Base-by-base conservation (phyloP, 2,329 filamentous ascomycete species). In the Colletotrichum noveboracense region DNA sequence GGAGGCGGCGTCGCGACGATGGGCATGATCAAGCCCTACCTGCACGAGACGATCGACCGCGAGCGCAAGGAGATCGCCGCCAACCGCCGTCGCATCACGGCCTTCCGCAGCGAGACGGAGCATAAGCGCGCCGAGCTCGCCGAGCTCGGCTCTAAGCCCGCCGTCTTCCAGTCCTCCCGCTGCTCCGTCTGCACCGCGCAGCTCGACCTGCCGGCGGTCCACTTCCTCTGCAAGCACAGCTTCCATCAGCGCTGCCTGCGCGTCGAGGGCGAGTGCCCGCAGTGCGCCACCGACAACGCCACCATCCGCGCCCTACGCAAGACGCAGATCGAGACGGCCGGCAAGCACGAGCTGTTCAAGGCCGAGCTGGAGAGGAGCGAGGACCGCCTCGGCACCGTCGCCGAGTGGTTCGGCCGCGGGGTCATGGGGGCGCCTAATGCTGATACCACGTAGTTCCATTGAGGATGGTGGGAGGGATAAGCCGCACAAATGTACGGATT, bases 201-300 rank as follows among this genome's bases (percentile, higher is more conserved):
- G 30, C 89, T 98, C 21, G 96, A 98, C 78, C 88, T 98, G 14
- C 97, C 97, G 0, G 95, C 93, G 0, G 96, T 99, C 64, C 97
- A 99, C 83, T 99, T 99, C 83, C 86, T 99, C 77, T 99, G 97
- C 87, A 98, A 98, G 84, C 97, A 99, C 84, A 96, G 94, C 76
- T 99, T 98, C 88, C 97, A 99, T 83, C 95, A 98, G 86, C 90
- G 95, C 61, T 99, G 96, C 84, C 87, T 99, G 81, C 86, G 89
- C 67, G 83, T 83, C 14, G 87, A 86, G 3, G 85, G 83, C 38
- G 96, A 98, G 84, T 99, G 97, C 82, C 96, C 96, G 12, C 90
- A 95, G 38, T 99, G 97, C 81, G 93, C 94, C 30, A 89, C 92
- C 24, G 93, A 95, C 76, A 98, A 98, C 81, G 93, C 95, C 26